Evolutionary conservation across 352 stramenopile genomes (phyloP).

Genomic region (Pythium apleroticum): DNA sequence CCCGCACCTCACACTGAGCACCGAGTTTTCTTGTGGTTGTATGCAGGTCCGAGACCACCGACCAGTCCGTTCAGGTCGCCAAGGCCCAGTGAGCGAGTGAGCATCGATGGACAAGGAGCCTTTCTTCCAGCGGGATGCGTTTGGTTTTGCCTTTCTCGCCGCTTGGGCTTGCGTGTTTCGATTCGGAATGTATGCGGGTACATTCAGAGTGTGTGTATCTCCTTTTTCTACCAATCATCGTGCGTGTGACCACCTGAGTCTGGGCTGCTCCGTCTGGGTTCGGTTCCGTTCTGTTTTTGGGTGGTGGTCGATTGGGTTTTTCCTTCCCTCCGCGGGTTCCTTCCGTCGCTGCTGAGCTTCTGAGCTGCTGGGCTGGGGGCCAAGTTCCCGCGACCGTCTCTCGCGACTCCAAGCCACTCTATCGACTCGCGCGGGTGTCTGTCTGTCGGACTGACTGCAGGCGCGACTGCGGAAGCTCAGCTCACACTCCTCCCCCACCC

Average conservation of each 20-base stretch:
- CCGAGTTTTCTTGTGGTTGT: constrained; percentile 22
- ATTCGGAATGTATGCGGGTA: constrained; percentile 12
- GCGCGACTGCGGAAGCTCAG: background rate
- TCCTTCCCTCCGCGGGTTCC: background rate
- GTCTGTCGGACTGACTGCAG: background rate
- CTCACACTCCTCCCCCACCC: background rate
- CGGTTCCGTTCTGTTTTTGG: background rate
- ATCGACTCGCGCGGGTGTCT: background rate
- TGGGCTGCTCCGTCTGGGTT: background rate
- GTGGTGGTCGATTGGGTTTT: background rate
- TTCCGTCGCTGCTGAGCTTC: constrained; percentile 2
- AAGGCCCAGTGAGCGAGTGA: constrained; percentile 23
- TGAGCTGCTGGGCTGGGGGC: constrained; percentile 4
- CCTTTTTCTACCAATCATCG: background rate
- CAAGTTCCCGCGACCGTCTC: constrained; percentile 13
- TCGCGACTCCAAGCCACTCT: background rate
- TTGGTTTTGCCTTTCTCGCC: background rate
- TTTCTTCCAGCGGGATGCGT: too few species aligned
- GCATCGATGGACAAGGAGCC: too few species aligned
- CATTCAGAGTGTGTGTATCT: constrained; percentile 11
- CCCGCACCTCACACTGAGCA: constrained; percentile 8
- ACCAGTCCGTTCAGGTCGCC: constrained; percentile 10
- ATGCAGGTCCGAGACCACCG: constrained; percentile 13
- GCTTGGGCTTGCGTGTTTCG: constrained; percentile 2
- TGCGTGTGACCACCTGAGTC: background rate